Conservation (phyloP, 2,329 filamentous ascomycete genomes). For the Truncatella angustata region DNA sequence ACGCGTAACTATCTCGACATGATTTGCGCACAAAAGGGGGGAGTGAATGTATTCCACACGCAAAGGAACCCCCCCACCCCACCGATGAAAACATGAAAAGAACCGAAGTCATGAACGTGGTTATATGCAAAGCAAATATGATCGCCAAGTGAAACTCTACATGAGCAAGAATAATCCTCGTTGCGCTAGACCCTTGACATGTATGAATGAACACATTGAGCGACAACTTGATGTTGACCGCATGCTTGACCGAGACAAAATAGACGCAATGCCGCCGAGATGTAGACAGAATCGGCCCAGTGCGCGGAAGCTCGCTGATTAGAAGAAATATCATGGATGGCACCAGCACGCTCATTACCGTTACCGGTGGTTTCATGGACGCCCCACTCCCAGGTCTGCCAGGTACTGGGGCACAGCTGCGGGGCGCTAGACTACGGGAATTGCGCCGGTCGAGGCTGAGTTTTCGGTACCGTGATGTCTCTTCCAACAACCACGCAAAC, state of each 20-base stretch:
- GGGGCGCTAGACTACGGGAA: neutral
- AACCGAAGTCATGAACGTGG: neutral
- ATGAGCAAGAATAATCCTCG: neutral
- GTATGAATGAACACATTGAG: too few species aligned
- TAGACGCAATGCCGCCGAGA: too few species aligned
- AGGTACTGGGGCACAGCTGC: neutral
- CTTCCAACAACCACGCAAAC: neutral
- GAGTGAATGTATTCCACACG: too few species aligned
- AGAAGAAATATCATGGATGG: neutral
- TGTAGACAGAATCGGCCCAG: conserved; percentile 3
- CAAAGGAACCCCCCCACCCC: too few species aligned
- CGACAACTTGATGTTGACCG: too few species aligned
- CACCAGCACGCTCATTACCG: conserved; percentile 2
- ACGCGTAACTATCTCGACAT: too few species aligned
- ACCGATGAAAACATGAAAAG: too few species aligned
- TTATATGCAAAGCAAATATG: conserved; percentile 6
- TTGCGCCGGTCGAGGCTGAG: neutral
- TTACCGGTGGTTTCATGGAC: conserved; percentile 8
- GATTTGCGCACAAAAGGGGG: too few species aligned
- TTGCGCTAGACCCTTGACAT: neutral
- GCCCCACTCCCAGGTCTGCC: neutral
- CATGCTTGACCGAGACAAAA: too few species aligned
- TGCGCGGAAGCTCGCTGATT: conserved; percentile 5
- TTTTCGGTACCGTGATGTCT: neutral
- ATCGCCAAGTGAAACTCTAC: conserved; percentile 7